A percentile compares a stretch with the other conserved stretches of the same genome.
phyloP scores from a whole-genome alignment of 768 basidiomycete genomes.

The Agaricus blazei region DNA sequence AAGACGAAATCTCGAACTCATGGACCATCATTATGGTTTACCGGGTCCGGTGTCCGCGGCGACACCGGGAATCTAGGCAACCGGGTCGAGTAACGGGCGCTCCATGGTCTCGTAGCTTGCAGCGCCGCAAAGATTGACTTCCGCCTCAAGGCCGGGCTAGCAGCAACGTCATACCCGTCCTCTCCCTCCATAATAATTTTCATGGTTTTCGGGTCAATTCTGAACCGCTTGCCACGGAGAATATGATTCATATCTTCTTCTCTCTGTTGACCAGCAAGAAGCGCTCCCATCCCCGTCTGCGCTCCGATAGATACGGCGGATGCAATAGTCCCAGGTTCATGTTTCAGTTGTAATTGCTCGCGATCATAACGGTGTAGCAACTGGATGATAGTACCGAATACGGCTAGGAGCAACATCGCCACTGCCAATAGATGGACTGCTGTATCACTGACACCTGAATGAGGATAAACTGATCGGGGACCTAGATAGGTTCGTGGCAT shows the following conservation, averaged over 20 bases:
- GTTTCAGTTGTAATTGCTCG: conserved; percentile 36
- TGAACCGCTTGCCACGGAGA: conserved; percentile 41
- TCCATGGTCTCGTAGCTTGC: conserved; percentile 14
- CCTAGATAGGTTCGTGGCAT: conserved; percentile 2
- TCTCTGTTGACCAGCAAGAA: conserved; percentile 36
- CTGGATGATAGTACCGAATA: conserved; percentile 39
- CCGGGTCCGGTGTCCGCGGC: not conserved
- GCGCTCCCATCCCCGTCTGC: conserved; percentile 41
- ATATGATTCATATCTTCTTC: conserved; percentile 34
- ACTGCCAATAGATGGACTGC: conserved; percentile 39
- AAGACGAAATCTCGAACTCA: not conserved
- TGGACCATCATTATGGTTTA: not conserved
- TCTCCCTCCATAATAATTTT: conserved; percentile 53
- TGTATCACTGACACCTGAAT: conserved; percentile 24
- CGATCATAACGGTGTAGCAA: conserved; percentile 42
- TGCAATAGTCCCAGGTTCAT: conserved; percentile 51
- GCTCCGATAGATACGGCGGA: conserved; percentile 52
- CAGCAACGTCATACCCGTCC: conserved; percentile 37
- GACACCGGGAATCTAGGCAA: conserved; percentile 2
- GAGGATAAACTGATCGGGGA: not conserved
- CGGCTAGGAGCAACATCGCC: conserved; percentile 38
- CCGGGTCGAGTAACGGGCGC: not conserved
- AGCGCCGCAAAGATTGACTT: conserved; percentile 28
- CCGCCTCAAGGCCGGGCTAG: conserved; percentile 20
- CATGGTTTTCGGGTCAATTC: conserved; percentile 43